A percentile compares a stretch with the other conserved stretches of the same genome.
Evolutionary conservation across 805 yeast species (phyloP).

Genomic region (Blastobotrys terrestris): DNA sequence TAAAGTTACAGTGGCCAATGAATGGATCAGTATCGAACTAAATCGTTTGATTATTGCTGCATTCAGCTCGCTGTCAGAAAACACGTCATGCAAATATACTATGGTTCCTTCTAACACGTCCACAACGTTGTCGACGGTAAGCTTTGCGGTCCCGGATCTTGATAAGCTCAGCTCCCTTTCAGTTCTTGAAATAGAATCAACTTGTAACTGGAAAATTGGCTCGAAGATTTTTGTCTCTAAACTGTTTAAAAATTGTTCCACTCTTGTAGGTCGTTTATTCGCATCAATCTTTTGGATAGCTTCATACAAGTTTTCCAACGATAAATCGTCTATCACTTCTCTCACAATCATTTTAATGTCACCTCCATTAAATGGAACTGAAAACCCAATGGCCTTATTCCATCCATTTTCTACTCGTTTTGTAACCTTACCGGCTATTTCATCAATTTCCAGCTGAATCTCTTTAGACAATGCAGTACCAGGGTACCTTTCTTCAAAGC

Average conservation of each 20-base stretch:
- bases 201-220: slow-evolving; percentile 11
- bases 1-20: slow-evolving; percentile 10
- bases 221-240: slow-evolving; percentile 13
- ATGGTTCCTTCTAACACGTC: slow-evolving; percentile 9
- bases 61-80: slow-evolving; percentile 7
- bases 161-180: not conserved
- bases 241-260: slow-evolving; percentile 10
- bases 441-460: not conserved
- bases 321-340: slow-evolving; percentile 6
- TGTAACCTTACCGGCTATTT: not conserved
- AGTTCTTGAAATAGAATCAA: not conserved
- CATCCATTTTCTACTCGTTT: not conserved
- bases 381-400: not conserved
- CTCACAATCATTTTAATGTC: slow-evolving; percentile 3
- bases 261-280: slow-evolving; percentile 4
- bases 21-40: slow-evolving; percentile 6
- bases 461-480: not conserved
- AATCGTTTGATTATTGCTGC: slow-evolving; percentile 13
- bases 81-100: slow-evolving; percentile 10
- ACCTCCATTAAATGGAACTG: not conserved
- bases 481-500: slow-evolving; percentile 6
- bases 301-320: slow-evolving; percentile 12
- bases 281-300: slow-evolving; percentile 9
- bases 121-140: slow-evolving; percentile 5
- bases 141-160: not conserved